Evolutionary conservation across 2,329 filamentous ascomycete genomes (phyloP), one percentile per base, ranked within the genome.

Genomic region (Fusarium pilosicola): DNA sequence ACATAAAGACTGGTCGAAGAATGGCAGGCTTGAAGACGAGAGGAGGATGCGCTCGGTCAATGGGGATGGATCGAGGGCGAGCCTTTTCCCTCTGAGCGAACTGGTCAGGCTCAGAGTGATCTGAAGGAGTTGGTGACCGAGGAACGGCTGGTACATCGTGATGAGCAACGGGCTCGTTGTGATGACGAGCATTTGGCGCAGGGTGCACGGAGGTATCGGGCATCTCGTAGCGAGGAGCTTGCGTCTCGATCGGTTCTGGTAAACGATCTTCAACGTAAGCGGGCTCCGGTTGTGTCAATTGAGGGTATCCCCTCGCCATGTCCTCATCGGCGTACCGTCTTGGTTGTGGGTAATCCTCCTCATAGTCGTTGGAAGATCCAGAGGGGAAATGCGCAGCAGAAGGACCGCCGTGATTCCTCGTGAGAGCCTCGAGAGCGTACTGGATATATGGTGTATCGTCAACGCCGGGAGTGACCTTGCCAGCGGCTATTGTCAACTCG

Each of bases 361-460:
- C 71, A 10, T 73, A 80, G 42, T 74, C 77, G 13, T 80, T 79
- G n/a, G 79, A 83, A 63, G 78, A 79, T 38, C 74, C 78, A 9
- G 86, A 85, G 61, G 86, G 81, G 59, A 89, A 86, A 74, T 88
- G 83, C 62, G 86, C 84, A 62, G 87, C 85, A 15, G 88, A 86
- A 65, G 85, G 83, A 11, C 90, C 86, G 68, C 93, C 90, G 65
- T 91, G 91, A 77, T 93, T 90, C 54, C 92, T 87, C 11, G 94
- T 97, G 75, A 98, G 85, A 71, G 96, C 94, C 73, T 97, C 93
- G 71, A 98, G 90, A 45, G 96, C 95, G 81, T 96, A 97, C 73
- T 93, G 93, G 72, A 98, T 94, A 81, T 95, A 97, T 1, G 94
- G 95, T 14, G 91, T 93, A 78, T 97, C 93, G 78, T 97, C 95